A percentile compares a stretch with the other conserved stretches of the same genome.
Evolutionary conservation across 305 asterid genomes (phyloP).

Genomic region (Solanum hybrid): DNA sequence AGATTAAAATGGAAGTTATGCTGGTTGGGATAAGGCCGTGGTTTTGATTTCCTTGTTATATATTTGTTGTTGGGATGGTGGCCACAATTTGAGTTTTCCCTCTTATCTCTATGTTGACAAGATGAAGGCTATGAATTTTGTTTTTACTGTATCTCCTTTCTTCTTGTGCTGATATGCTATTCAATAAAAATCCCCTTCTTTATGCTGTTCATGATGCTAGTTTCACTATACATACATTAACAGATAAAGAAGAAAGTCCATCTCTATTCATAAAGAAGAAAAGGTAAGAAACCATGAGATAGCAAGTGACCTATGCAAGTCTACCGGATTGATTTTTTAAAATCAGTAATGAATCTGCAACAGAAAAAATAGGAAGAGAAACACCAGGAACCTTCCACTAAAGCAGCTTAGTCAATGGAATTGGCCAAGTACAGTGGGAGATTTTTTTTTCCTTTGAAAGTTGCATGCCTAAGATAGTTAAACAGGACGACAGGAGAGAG

Average conservation of each 20-base stretch:
- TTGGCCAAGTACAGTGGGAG: background rate
- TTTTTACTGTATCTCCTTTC: background rate
- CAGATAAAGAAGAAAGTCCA: background rate
- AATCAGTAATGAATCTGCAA: background rate
- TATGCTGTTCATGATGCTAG: background rate
- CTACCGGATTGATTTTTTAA: background rate
- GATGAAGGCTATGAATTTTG: background rate
- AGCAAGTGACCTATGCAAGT: background rate
- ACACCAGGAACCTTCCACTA: background rate
- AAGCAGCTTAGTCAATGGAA: background rate
- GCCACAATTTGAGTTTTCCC: background rate
- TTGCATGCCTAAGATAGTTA: conserved; percentile 2
- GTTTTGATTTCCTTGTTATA: conserved; percentile 8
- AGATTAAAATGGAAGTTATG: background rate
- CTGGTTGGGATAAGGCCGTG: background rate
- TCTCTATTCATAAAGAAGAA: background rate
- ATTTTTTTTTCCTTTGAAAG: background rate
- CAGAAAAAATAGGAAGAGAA: background rate
- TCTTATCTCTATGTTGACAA: background rate
- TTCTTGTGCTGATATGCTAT: background rate
- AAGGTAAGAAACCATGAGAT: background rate
- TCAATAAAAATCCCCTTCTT: conserved; percentile 1
- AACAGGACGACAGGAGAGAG: background rate
- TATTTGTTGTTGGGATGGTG: background rate
- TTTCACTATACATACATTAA: background rate